Base-by-base conservation (phyloP, 2,329 filamentous ascomycete genomes). In the Aspergillus tanneri region DNA sequence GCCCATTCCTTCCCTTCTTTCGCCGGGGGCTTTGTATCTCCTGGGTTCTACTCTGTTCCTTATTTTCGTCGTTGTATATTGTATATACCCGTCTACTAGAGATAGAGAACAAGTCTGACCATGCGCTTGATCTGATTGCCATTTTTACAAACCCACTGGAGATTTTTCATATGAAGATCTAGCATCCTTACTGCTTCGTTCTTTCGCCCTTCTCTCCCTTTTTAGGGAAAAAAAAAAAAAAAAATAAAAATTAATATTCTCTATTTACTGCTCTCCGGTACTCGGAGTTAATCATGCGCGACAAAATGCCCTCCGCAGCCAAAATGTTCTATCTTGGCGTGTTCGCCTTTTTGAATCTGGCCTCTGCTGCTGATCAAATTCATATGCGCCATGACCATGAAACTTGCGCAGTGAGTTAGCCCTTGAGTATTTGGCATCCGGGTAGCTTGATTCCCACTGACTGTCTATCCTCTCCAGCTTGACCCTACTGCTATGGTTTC, bases 401-500 rank as follows among this genome's bases (percentile, higher is more conserved):
- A 64, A 72, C 77, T 61, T 83, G 80, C 69, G 77, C 78, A 60
- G 79, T 82, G 74, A 73, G 79, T 71, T 24, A 23, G 8, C 32
- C n/a, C 14, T 21, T 25, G n/a, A 41, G 14, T n/a, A 12, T 5
- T 11, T 35, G 12, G 2, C 9, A 3, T 18, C 19, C 3, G 2
- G 11, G 14, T 23, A 5, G 28, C 27, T 4, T 23, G 12, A 7
- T 14, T 14, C 19, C 10, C 14, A 21, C 14, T 45, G 18, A 39
- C 35, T 24, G 30, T 23, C 6, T 27, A 11, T 36, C 12, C 9
- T 37, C 27, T 63, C 35, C 77, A 96, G 90, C 88, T 96, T 61
- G 90, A 93, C 34, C 89, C 91, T 14, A 85, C 86, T 58, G 83
- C 90, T 52, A 95, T 93, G 63, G 90, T 99, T 28, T 88, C 87